Conservation (phyloP, 2,329 filamentous ascomycete genomes). For the Colletotrichum karsti region DNA sequence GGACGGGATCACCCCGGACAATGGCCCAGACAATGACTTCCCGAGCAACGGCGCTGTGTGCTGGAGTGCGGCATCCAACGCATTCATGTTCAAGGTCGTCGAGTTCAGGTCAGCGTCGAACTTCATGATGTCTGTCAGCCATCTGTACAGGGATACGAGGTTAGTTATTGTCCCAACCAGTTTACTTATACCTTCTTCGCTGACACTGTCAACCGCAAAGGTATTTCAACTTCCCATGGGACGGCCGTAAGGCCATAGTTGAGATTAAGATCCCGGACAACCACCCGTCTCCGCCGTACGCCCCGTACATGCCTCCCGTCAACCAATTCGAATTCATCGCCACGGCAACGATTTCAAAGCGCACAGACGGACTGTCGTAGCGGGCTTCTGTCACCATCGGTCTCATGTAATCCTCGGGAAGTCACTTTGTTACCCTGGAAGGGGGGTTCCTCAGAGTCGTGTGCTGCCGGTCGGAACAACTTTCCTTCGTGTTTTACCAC, state of each 20-base stretch:
- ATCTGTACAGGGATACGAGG: constrained; percentile 25
- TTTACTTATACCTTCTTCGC: neutral
- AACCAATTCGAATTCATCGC: constrained; percentile 26
- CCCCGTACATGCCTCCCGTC: constrained; percentile 17
- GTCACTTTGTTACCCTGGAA: neutral
- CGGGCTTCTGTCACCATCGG: neutral
- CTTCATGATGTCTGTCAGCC: constrained; percentile 24
- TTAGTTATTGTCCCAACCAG: neutral
- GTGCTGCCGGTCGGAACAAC: neutral
- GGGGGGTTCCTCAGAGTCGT: neutral
- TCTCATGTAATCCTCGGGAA: neutral
- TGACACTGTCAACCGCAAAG: neutral
- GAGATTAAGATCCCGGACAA: constrained; percentile 13
- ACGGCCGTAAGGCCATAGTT: constrained; percentile 20
- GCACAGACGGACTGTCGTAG: constrained; percentile 26
- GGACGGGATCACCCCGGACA: constrained; percentile 32
- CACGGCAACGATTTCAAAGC: constrained; percentile 24
- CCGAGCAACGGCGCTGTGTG: constrained; percentile 19
- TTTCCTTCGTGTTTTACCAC: constrained; percentile 17
- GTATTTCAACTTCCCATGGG: constrained; percentile 7
- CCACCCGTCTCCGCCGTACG: constrained; percentile 7
- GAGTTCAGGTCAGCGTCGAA: constrained; percentile 26
- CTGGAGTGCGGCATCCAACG: constrained; percentile 15
- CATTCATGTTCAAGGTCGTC: constrained; percentile 24
- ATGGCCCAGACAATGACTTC: constrained; percentile 38